phyloP scores from a whole-genome alignment of 768 basidiomycete genomes.

The Boletus subparvulus region DNA sequence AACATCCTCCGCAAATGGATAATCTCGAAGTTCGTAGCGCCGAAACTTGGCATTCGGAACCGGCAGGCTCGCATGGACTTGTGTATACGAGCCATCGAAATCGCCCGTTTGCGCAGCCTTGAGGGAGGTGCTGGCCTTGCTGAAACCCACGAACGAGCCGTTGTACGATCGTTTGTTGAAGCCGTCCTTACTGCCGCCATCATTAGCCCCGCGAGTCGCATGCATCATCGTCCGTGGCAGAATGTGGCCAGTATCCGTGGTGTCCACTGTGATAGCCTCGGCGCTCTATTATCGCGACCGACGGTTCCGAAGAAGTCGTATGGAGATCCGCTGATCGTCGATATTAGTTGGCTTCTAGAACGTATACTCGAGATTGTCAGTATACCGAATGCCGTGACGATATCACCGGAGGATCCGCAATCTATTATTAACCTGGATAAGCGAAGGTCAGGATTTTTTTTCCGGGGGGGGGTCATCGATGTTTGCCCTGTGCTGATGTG shows the following conservation, averaged over 20 bases:
- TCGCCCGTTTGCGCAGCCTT: constrained; percentile 61
- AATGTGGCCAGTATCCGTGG: constrained; percentile 64
- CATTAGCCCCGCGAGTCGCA: constrained; percentile 75
- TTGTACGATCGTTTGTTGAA: constrained; percentile 79
- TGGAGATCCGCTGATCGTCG: constrained; percentile 59
- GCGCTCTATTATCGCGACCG: constrained; percentile 54
- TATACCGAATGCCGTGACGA: constrained; percentile 65
- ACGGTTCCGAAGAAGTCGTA: constrained; percentile 43
- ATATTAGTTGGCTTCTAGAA: constrained; percentile 83
- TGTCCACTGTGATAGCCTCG: constrained; percentile 59
- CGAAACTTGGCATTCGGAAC: constrained; percentile 57
- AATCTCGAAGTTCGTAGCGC: constrained; percentile 64
- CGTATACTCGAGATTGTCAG: constrained; percentile 78
- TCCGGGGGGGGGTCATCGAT: background rate
- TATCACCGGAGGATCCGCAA: constrained; percentile 50
- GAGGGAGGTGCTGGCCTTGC: constrained; percentile 37
- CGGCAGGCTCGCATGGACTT: constrained; percentile 75
- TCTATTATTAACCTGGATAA: constrained; percentile 80
- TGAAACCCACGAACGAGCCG: constrained; percentile 54
- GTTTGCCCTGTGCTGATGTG: constrained; percentile 12
- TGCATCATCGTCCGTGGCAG: constrained; percentile 77
- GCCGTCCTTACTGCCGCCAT: constrained; percentile 73
- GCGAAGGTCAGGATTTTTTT: constrained; percentile 53
- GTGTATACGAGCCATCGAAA: constrained; percentile 68
- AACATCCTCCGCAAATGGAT: constrained; percentile 78